These are phyloP conservation scores for Parathielavia hyrcaniae DNA, from an alignment of 495 filamentous ascomycete genomes.

Conservation along the genomic window DNA sequence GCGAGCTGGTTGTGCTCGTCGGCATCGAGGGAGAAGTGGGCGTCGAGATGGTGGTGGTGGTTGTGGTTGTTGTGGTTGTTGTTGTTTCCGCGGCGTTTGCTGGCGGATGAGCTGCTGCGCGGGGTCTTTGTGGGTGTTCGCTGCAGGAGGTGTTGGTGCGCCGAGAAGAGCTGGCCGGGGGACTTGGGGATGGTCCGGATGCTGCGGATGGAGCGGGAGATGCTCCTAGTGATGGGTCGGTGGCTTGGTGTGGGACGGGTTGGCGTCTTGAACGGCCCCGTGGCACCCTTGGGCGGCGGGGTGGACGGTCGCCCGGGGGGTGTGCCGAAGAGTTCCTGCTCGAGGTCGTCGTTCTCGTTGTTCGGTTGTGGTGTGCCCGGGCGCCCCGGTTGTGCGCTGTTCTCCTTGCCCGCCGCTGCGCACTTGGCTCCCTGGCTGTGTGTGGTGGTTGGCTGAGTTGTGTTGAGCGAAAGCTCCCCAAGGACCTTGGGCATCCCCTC, in stretches of 20 bases:
- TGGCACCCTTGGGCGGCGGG: conserved; percentile 51
- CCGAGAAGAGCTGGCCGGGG: conserved; percentile 27
- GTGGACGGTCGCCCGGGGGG: conserved; percentile 51
- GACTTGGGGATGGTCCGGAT: conserved; percentile 33
- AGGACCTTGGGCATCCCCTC: conserved; percentile 54
- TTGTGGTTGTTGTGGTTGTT: conserved; percentile 16
- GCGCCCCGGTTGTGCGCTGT: conserved; percentile 15
- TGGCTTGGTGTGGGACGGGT: conserved; percentile 52
- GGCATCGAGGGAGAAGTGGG: conserved; percentile 30
- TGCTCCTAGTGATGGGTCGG: conserved; percentile 51
- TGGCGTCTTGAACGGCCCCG: conserved; percentile 51
- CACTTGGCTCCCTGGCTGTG: conserved; percentile 35
- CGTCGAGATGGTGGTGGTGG: conserved; percentile 17
- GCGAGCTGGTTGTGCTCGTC: conserved; percentile 6
- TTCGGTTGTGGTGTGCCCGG: conserved; percentile 24
- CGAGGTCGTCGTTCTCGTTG: conserved; percentile 44
- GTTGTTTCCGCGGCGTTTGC: conserved; percentile 33
- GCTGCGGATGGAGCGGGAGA: conserved; percentile 47
- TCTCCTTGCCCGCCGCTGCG: conserved; percentile 40
- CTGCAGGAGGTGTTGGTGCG: conserved; percentile 34
- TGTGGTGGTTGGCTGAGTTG: conserved; percentile 43
- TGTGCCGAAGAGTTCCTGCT: conserved; percentile 52
- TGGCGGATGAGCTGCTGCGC: conserved; percentile 25
- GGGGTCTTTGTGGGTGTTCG: conserved; percentile 43
- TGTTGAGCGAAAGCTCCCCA: conserved; percentile 53